Percentiles rank a stretch among this genome's conserved stretches.
Conservation (phyloP, 2,329 filamentous ascomycete genomes). For the Thielaviopsis musarum region DNA sequence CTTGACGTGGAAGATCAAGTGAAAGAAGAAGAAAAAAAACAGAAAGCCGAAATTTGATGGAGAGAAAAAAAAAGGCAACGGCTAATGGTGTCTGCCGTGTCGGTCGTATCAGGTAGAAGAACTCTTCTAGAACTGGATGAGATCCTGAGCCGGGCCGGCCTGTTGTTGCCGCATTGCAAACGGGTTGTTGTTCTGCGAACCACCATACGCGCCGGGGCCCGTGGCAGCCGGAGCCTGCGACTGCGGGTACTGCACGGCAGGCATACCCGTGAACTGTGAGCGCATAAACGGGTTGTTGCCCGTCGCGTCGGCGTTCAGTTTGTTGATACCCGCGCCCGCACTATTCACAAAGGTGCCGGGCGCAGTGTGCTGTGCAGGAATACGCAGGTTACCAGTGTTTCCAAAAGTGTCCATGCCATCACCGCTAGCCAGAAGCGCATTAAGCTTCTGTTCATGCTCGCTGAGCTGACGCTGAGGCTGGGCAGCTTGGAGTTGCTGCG, state of each 20-base stretch:
- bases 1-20: conserved; percentile 13
- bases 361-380: conserved; percentile 89
- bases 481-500: conserved; percentile 20
- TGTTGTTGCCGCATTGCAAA: conserved; percentile 33
- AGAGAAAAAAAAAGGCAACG: conserved; percentile 12
- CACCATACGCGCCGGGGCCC: conserved; percentile 37
- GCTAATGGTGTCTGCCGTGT: not conserved
- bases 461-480: conserved; percentile 40
- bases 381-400: conserved; percentile 89
- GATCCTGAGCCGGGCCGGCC: conserved; percentile 33
- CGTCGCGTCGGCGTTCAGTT: conserved; percentile 52
- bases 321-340: conserved; percentile 62
- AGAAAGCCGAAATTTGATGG: conserved; percentile 1
- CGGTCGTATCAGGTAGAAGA: not conserved
- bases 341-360: conserved; percentile 95
- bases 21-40: conserved; percentile 14
- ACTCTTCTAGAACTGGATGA: conserved; percentile 41
- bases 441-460: conserved; percentile 60
- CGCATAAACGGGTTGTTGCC: conserved; percentile 83
- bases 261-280: conserved; percentile 68
- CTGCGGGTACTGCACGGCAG: conserved; percentile 36
- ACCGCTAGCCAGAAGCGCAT: conserved; percentile 67
- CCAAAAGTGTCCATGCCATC: conserved; percentile 96
- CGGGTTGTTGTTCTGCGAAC: conserved; percentile 35
- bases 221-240: conserved; percentile 37